These are phyloP conservation scores for Pisolithus thermaeus DNA, from an alignment of 1,284 basidiomycete genomes.

Conservation along the genomic window DNA sequence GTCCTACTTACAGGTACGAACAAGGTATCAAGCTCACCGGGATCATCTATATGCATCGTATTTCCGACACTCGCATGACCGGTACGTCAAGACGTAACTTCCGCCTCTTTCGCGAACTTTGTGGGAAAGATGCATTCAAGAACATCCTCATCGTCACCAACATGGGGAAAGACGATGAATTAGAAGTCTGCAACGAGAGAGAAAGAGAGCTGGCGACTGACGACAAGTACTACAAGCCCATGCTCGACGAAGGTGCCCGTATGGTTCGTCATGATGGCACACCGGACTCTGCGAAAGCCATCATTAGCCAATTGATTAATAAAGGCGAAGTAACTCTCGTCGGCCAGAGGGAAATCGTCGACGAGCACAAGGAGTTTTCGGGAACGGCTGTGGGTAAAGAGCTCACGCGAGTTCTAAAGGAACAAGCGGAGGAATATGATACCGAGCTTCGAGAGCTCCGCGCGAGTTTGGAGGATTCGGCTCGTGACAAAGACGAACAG, in stretches of 20 bases:
- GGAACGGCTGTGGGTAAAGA: conserved; percentile 38
- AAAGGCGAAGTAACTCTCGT: conserved; percentile 30
- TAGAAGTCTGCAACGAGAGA: conserved; percentile 29
- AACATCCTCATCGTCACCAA: conserved; percentile 48
- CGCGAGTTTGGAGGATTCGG: conserved; percentile 33
- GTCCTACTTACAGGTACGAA: too few relatives aligned
- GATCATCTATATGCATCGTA: conserved; percentile 51
- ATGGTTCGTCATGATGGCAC: conserved; percentile 32
- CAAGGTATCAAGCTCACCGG: conserved; percentile 38
- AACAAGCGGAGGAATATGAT: conserved; percentile 31
- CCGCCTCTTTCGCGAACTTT: conserved; percentile 44
- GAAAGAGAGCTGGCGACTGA: conserved; percentile 32
- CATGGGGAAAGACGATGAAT: conserved; percentile 43
- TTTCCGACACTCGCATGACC: conserved; percentile 46
- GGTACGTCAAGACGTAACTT: conserved; percentile 49
- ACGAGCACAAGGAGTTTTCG: conserved; percentile 32
- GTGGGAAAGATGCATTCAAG: conserved; percentile 41
- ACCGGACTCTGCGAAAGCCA: conserved; percentile 20
- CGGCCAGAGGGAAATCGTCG: conserved; percentile 40
- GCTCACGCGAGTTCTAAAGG: conserved; percentile 32
- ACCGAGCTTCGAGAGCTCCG: conserved; percentile 31
- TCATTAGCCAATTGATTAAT: conserved; percentile 30
- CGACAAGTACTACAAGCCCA: conserved; percentile 37
- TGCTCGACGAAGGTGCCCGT: conserved; percentile 37
- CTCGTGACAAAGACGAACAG: conserved; percentile 33